These are phyloP conservation scores for Boletus semigastroideus DNA, from an alignment of 1,284 basidiomycete species.

Conservation along the genomic window DNA sequence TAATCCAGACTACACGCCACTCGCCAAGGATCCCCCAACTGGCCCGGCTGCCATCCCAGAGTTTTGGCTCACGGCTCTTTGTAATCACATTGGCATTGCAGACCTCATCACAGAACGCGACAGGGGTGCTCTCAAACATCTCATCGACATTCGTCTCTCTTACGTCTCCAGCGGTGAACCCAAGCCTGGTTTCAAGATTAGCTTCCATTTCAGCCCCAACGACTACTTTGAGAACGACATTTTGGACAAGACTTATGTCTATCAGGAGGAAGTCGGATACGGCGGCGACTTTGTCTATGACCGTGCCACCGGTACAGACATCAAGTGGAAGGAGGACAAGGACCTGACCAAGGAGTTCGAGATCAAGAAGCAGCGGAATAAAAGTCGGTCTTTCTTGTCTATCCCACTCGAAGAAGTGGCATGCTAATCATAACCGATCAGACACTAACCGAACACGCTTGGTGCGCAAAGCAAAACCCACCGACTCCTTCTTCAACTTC, in stretches of 20 bases:
- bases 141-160: conserved; percentile 68
- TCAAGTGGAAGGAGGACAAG: conserved; percentile 98
- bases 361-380: conserved; percentile 99
- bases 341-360: conserved; percentile 97
- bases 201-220: conserved; percentile 82
- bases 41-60: conserved; percentile 69
- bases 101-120: conserved; percentile 95
- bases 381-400: conserved; percentile 59
- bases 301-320: conserved; percentile 85
- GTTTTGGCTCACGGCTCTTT: conserved; percentile 97
- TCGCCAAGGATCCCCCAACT: conserved; percentile 47
- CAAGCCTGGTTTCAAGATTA: conserved; percentile 90
- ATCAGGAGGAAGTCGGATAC: conserved; percentile 93
- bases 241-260: conserved; percentile 93
- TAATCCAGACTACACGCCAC: conserved; percentile 60
- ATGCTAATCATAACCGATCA: conserved; percentile 34
- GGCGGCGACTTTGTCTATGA: conserved; percentile 96
- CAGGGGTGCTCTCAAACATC: conserved; percentile 70
- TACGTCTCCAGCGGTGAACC: conserved; percentile 58
- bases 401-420: not conserved
- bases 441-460: conserved; percentile 93
- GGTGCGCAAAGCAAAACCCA: conserved; percentile 84
- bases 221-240: conserved; percentile 86
- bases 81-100: conserved; percentile 85
- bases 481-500: conserved; percentile 97